phyloP scores from a whole-genome alignment of 345 rosid species.

The Erucastrum elatum region DNA sequence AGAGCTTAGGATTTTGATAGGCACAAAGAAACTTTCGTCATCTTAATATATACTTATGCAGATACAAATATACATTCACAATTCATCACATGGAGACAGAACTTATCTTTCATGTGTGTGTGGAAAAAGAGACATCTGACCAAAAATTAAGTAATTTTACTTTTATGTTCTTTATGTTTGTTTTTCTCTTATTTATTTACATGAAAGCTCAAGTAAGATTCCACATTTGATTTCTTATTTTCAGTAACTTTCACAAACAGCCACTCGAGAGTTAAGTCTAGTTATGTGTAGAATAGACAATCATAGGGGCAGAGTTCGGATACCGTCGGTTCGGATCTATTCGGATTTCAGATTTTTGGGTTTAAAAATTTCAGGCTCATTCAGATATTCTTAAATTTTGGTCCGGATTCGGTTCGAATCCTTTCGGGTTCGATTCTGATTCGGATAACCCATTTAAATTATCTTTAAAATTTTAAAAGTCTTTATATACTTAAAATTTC shows the following conservation, averaged over 20 bases:
- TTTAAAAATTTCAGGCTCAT: too few relatives aligned
- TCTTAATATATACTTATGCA: not conserved
- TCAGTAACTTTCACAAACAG: conserved; percentile 1
- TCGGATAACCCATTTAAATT: too few relatives aligned
- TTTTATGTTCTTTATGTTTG: not conserved
- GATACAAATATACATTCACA: not conserved
- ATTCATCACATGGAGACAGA: conserved; percentile 2
- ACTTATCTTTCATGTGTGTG: conserved; percentile 4
- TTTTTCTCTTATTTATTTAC: not conserved
- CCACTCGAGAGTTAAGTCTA: not conserved
- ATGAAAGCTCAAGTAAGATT: not conserved
- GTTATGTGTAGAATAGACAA: not conserved
- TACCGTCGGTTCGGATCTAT: too few relatives aligned
- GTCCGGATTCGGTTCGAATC: too few relatives aligned
- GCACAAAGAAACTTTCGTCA: conserved; percentile 23
- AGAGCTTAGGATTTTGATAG: conserved; percentile 22
- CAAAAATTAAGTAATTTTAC: not conserved
- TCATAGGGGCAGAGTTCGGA: not conserved
- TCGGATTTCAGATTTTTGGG: too few relatives aligned
- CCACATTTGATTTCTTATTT: not conserved
- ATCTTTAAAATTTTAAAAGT: too few relatives aligned
- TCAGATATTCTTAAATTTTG: too few relatives aligned
- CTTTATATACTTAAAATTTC: too few relatives aligned
- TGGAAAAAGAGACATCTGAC: conserved; percentile 22
- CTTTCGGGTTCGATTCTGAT: too few relatives aligned